phyloP scores from a whole-genome alignment of 352 stramenopile species.

The Phytophthora aleatoria region DNA sequence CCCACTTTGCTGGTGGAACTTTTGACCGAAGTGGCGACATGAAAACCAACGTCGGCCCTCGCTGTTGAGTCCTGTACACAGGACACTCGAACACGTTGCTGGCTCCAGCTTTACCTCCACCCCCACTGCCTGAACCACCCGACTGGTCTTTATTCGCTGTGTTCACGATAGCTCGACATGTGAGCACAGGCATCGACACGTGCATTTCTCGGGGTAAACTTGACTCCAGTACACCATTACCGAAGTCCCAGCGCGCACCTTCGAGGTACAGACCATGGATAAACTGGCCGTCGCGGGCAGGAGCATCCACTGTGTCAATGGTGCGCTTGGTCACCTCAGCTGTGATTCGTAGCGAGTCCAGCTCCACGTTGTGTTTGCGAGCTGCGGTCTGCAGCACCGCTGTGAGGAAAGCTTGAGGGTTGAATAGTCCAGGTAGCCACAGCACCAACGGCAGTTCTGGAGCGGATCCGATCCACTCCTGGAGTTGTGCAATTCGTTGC shows the following conservation, averaged over 20 bases:
- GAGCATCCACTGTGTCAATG: slow-evolving; percentile 78
- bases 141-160: slow-evolving; percentile 43
- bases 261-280: slow-evolving; percentile 90
- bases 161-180: slow-evolving; percentile 75
- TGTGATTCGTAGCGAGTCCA: slow-evolving; percentile 77
- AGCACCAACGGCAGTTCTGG: slow-evolving; percentile 83
- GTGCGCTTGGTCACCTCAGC: slow-evolving; percentile 91
- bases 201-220: slow-evolving; percentile 92
- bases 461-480: slow-evolving; percentile 83
- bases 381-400: slow-evolving; percentile 79
- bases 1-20: slow-evolving; percentile 86
- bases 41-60: slow-evolving; percentile 91
- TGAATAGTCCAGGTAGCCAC: slow-evolving; percentile 86
- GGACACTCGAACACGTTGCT: slow-evolving; percentile 81
- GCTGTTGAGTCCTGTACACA: slow-evolving; percentile 92
- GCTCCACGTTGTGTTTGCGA: slow-evolving; percentile 77
- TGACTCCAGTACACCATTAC: slow-evolving; percentile 77
- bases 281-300: slow-evolving; percentile 90
- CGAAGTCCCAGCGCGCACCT: slow-evolving; percentile 89
- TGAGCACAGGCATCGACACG: slow-evolving; percentile 92
- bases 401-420: slow-evolving; percentile 87
- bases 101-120: slow-evolving; percentile 15
- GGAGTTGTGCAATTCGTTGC: slow-evolving; percentile 83
- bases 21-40: slow-evolving; percentile 89
- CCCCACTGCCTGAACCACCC: slow-evolving; percentile 16